Percentiles rank a stretch among this genome's conserved stretches.
Evolutionary conservation across 2,329 filamentous ascomycete species (phyloP).

Genomic region (Microdochium bolleyi): DNA sequence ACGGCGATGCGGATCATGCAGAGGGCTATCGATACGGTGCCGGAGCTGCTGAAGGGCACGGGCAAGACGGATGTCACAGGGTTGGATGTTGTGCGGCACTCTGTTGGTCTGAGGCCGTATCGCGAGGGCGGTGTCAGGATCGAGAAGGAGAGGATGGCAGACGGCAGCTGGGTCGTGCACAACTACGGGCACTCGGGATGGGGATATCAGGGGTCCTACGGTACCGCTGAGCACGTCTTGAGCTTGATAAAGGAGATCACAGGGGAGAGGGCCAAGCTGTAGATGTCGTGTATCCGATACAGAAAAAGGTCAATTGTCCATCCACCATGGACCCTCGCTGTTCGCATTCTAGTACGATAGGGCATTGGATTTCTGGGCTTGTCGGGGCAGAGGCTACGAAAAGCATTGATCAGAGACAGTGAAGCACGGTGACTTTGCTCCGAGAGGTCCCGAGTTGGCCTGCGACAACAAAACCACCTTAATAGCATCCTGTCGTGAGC

Average conservation of each 20-base stretch:
- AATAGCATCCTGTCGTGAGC: no score
- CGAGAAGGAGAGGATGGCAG: conserved; percentile 59
- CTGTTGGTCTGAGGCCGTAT: conserved; percentile 72
- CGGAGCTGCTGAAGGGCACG: conserved; percentile 41
- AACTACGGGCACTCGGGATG: conserved; percentile 75
- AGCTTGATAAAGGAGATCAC: conserved; percentile 58
- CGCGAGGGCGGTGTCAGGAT: conserved; percentile 66
- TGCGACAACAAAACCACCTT: no score
- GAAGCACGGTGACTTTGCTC: no score
- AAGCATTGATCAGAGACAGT: no score
- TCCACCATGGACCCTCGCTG: background rate
- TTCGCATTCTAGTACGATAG: no score
- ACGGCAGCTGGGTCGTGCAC: conserved; percentile 61
- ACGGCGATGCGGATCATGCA: conserved; percentile 80
- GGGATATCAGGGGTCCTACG: conserved; percentile 65
- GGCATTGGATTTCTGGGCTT: no score
- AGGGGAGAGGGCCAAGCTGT: conserved; percentile 15
- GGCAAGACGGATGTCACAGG: conserved; percentile 61
- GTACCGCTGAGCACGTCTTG: conserved; percentile 59
- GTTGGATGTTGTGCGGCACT: conserved; percentile 70
- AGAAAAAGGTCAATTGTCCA: background rate
- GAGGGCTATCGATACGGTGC: conserved; percentile 58
- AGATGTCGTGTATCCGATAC: background rate
- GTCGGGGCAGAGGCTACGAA: no score
- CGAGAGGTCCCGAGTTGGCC: no score